Evolutionary conservation across 169 alveolate species (phyloP).

Genomic region (Plasmodium gallinaceum): DNA sequence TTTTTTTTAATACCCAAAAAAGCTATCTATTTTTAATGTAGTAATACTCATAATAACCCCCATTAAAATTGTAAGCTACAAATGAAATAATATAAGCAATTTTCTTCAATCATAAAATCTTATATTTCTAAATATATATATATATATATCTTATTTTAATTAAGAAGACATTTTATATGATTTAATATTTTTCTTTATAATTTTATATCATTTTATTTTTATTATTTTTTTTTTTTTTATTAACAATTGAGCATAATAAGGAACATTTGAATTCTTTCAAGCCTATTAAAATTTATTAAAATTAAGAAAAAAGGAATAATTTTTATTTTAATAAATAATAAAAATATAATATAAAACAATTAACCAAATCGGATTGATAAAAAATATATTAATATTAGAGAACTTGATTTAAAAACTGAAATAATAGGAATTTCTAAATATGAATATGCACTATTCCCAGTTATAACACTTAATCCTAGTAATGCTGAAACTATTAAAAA

Average conservation of each 20-base stretch:
- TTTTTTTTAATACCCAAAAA: constrained; percentile 58
- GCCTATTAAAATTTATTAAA: constrained; percentile 20
- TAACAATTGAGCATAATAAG: constrained; percentile 35
- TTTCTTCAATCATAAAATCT: background rate
- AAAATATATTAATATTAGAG: constrained; percentile 44
- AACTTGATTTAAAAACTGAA: constrained; percentile 58
- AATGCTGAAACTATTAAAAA: constrained; percentile 24
- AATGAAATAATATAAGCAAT: background rate
- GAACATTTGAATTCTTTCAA: constrained; percentile 50
- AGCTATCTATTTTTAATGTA: constrained; percentile 44
- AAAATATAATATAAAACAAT: background rate
- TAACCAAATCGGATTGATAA: constrained; percentile 44
- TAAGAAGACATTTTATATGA: no score
- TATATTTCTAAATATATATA: background rate
- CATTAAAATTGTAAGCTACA: constrained; percentile 43
- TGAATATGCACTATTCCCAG: constrained; percentile 53
- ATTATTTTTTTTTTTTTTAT: background rate
- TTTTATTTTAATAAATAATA: background rate
- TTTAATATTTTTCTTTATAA: no score
- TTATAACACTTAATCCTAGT: constrained; percentile 27
- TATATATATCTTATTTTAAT: background rate
- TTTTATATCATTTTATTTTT: no score
- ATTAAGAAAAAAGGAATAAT: background rate
- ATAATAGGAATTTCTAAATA: constrained; percentile 47
- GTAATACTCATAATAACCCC: constrained; percentile 66